Conservation (phyloP, 2,329 filamentous ascomycete genomes). For the Rutstroemia sydowiana region DNA sequence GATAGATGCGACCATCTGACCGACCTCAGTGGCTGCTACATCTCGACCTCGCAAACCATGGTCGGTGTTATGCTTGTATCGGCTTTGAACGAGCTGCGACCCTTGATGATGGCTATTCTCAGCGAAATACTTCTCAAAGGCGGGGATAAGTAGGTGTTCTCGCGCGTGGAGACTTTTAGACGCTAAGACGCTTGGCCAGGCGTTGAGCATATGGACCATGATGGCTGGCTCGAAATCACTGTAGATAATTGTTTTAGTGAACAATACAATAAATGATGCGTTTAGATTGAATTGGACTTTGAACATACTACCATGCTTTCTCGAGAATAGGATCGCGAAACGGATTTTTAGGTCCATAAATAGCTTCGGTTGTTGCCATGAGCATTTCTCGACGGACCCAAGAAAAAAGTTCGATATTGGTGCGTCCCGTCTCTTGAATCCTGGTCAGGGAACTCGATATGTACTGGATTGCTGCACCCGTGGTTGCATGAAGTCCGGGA, state of each 20-base stretch:
- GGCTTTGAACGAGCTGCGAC: conserved; percentile 6
- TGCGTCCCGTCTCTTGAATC: background rate
- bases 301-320: conserved; percentile 1
- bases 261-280: too few relatives aligned
- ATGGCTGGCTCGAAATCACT: conserved; percentile 14
- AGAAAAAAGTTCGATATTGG: conserved; percentile 21
- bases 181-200: conserved; percentile 10
- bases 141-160: background rate
- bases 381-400: conserved; percentile 18
- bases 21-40: conserved; percentile 28
- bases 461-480: background rate
- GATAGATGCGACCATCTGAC: conserved; percentile 23
- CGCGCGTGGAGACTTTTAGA: conserved; percentile 12
- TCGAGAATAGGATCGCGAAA: conserved; percentile 4
- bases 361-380: conserved; percentile 21
- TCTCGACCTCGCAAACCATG: conserved; percentile 4
- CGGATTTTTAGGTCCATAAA: conserved; percentile 39
- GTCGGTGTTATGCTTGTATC: conserved; percentile 8
- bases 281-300: background rate
- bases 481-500: conserved; percentile 7
- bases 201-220: conserved; percentile 10
- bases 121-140: conserved; percentile 12
- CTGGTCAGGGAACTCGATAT: background rate
- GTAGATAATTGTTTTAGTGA: background rate
- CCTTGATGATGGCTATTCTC: conserved; percentile 2